phyloP scores from a whole-genome alignment of 2,329 filamentous ascomycete species.

The Hirsutella minnesotensis region DNA sequence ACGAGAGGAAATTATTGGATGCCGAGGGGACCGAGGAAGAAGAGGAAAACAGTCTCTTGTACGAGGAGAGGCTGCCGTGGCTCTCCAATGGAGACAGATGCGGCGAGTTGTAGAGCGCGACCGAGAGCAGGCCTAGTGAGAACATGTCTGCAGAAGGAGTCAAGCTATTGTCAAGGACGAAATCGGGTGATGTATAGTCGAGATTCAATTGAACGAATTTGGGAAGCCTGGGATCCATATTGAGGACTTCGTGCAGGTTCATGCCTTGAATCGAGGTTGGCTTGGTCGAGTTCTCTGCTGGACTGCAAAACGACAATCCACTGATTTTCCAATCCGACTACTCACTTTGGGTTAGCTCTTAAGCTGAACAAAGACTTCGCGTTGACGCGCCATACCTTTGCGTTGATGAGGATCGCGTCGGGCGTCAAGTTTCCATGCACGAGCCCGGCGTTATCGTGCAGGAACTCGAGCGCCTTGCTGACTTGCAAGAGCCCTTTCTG shows the following conservation, averaged over 20 bases:
- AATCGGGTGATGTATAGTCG: slow-evolving; percentile 91
- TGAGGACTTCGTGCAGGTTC: slow-evolving; percentile 70
- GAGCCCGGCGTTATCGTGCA: slow-evolving; percentile 88
- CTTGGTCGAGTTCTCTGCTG: slow-evolving; percentile 63
- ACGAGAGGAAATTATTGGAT: slow-evolving; percentile 75
- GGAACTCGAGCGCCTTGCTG: slow-evolving; percentile 85
- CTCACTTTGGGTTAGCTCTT: slow-evolving; percentile 17
- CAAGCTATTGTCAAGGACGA: slow-evolving; percentile 81
- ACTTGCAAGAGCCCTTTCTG: slow-evolving; percentile 92
- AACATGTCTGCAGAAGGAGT: slow-evolving; percentile 84
- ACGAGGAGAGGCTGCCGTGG: slow-evolving; percentile 68
- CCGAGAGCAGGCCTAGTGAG: slow-evolving; percentile 76
- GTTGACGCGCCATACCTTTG: slow-evolving; percentile 50
- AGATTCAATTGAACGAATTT: slow-evolving; percentile 75
- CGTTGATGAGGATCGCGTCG: slow-evolving; percentile 85
- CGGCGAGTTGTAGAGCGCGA: slow-evolving; percentile 90
- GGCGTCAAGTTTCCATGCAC: slow-evolving; percentile 93
- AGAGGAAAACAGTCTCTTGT: slow-evolving; percentile 72
- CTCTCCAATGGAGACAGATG: slow-evolving; percentile 78
- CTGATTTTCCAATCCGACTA: slow-evolving; percentile 97
- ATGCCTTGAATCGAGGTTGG: slow-evolving; percentile 68
- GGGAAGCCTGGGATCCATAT: slow-evolving; percentile 75
- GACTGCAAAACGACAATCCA: slow-evolving; percentile 80
- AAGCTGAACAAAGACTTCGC: not conserved
- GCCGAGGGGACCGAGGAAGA: slow-evolving; percentile 67